Evolutionary conservation across 768 basidiomycete genomes (phyloP), one percentile per base, ranked within the genome.

Genomic region (Rhodocollybia butyracea): DNA sequence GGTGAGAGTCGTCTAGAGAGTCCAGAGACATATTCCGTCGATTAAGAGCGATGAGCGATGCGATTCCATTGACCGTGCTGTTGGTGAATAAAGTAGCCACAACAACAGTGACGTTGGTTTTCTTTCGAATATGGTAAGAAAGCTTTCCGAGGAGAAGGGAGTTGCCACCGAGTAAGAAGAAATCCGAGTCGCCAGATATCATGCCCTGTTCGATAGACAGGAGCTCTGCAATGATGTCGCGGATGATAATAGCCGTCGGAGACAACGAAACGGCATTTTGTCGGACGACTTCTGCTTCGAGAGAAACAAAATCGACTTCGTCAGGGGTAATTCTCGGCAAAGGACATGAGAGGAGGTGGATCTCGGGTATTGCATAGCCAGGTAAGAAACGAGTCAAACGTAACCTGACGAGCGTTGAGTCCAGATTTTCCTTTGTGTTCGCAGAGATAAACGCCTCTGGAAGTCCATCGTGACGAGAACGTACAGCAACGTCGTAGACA

Each of bases 91-190:
- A 62, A 21, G 69, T 63, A 4, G 75, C 62, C 24, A 78, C 70
- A 17, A 65, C 67, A 27, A 79, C 48, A 34, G 62, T 68, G 26
- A 67, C 70, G 21, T 73, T 73, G 19, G 69, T 70, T 56, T 67
- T 70, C 54, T 73, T 71, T 7, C 77, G 72, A 42, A 78, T 66
- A 38, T 66, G 64, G 55, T 77, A 69, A n/a, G 72, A 66, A 12
- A 79, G 70, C 45, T 77, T 72, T n/a, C 78, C 78, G 12, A 78
- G 70, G 10, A 78, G 67, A 1, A 78, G 63, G 3, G 77, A 78
- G 58, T 70, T 76, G n/a, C 76, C 76, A 34, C 76, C 76, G 26
- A 77, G 61, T 1, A 76, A 56, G 60, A 77, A 77, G 60, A 77
- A 77, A 54, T 77, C 76, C 4, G 74, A 73, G n/a, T 69, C 65